Base-by-base conservation (phyloP, 108 stramenopile genomes). In the Cyclotella sp. region DNA sequence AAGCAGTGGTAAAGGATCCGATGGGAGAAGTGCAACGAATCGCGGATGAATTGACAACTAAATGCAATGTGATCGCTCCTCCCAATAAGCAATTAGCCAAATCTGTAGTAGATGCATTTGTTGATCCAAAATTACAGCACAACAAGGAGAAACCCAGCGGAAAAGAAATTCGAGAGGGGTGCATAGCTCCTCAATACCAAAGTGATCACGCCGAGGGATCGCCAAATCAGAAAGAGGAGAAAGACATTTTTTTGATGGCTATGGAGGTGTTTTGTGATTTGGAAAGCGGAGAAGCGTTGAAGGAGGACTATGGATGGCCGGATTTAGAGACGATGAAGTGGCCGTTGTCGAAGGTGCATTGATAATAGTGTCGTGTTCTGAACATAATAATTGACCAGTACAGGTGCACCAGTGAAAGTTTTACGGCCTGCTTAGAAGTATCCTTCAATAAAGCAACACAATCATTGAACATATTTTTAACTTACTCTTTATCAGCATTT, bases 201-300 rank as follows among this genome's bases (percentile, higher is more conserved):
- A 85, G 86, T 41, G 86, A 85, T 15, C 45, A 77, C 16, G 40
- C 62, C 15, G 80, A 85, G 49, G 81, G 77, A 8, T 76, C 73
- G 18, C 19, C 58, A 7, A 77, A 74, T 19, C 49, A 63, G 12
- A 64, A 76, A 41, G 77, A 78, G 26, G 95, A 92, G 65, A 43
- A 49, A 28, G 55, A 75, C 11, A 61, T 93, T 62, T 93, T 91
- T 73, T 46, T 76, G 39, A 77, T 77, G 73, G 93, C 92, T 0
- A 92, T 96, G 93, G 82, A 86, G 51, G 72, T 93, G 15, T 91
- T 86, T 64, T 96, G 92, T 46, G 95, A 92, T 75, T 86, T 96
- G 59, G 64, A 90, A 65, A 83, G 71, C 52, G 93, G 93, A 15
- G 64, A 65, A 13, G 93, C 93, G 6, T 89, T 90, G 80, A 63